Evolutionary conservation across 306 rosid species (phyloP).

Genomic region (Crotalaria pallida): DNA sequence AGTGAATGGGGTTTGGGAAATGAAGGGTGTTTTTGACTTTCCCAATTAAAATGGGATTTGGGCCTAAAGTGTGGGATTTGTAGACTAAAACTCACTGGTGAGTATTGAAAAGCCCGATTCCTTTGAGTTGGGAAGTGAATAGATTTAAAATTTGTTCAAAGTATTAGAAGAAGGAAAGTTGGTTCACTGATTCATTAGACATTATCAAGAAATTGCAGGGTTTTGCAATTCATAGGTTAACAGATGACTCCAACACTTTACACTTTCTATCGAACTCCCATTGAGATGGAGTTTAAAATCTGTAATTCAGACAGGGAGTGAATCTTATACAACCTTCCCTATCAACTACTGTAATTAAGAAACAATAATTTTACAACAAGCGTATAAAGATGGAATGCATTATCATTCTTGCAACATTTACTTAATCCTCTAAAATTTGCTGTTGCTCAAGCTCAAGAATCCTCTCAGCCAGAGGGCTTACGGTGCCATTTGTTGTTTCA

Average conservation of each 20-base stretch:
- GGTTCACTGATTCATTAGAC: no score
- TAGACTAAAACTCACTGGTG: no score
- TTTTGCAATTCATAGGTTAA: background rate
- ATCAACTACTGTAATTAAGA: constrained; percentile 3
- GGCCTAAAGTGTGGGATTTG: no score
- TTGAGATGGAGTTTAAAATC: constrained; percentile 18
- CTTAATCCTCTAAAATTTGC: constrained; percentile 52
- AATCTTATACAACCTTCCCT: constrained; percentile 21
- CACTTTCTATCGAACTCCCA: background rate
- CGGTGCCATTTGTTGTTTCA: constrained; percentile 40
- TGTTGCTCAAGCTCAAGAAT: constrained; percentile 56
- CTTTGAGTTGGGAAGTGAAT: no score
- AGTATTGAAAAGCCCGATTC: no score
- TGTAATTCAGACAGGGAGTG: constrained; percentile 9
- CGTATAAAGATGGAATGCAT: background rate
- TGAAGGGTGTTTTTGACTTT: no score
- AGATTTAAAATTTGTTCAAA: no score
- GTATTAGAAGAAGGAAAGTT: no score
- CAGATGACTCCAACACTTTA: background rate
- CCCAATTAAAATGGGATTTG: no score
- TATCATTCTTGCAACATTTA: background rate
- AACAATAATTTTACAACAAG: constrained; percentile 17
- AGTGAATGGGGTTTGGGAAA: no score
- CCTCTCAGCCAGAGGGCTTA: constrained; percentile 38
- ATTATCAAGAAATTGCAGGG: no score